Conservation (phyloP, 2,329 filamentous ascomycete genomes). For the Phyllosticta citrichinensis region DNA sequence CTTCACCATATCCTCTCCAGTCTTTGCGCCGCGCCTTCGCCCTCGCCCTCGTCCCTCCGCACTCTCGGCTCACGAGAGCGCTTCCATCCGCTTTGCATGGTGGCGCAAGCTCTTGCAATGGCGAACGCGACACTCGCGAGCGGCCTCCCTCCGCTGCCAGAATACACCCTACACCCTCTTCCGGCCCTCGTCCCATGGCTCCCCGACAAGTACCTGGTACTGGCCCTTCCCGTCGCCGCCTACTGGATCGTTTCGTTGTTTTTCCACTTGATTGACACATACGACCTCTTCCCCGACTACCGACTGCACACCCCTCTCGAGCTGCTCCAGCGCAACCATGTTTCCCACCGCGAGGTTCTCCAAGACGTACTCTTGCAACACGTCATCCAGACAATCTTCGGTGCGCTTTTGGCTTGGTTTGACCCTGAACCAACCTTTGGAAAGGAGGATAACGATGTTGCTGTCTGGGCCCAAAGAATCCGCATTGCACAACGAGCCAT, state of each 20-base stretch:
- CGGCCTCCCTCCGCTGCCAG: slow-evolving; percentile 73
- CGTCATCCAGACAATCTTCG: slow-evolving; percentile 70
- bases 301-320: slow-evolving; percentile 91
- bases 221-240: slow-evolving; percentile 66
- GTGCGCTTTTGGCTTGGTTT: slow-evolving; percentile 55
- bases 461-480: slow-evolving; percentile 78
- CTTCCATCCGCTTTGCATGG: neutral
- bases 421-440: slow-evolving; percentile 68
- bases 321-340: slow-evolving; percentile 77
- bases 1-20: slow-evolving; percentile 12
- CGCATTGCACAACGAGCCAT: slow-evolving; percentile 70
- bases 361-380: slow-evolving; percentile 90
- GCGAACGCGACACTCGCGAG: slow-evolving; percentile 40
- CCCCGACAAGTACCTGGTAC: slow-evolving; percentile 69
- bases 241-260: slow-evolving; percentile 83
- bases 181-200: slow-evolving; percentile 66
- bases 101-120: slow-evolving; percentile 17
- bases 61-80: neutral
- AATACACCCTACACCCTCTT: slow-evolving; percentile 63
- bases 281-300: slow-evolving; percentile 82
- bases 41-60: slow-evolving; percentile 6
- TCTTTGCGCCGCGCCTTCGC: neutral
- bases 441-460: slow-evolving; percentile 74
- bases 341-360: slow-evolving; percentile 72
- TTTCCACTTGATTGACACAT: slow-evolving; percentile 79